Evolutionary conservation across 306 rosid genomes (phyloP), one percentile per base, ranked within the genome.

Genomic region (Castanea crenata): DNA sequence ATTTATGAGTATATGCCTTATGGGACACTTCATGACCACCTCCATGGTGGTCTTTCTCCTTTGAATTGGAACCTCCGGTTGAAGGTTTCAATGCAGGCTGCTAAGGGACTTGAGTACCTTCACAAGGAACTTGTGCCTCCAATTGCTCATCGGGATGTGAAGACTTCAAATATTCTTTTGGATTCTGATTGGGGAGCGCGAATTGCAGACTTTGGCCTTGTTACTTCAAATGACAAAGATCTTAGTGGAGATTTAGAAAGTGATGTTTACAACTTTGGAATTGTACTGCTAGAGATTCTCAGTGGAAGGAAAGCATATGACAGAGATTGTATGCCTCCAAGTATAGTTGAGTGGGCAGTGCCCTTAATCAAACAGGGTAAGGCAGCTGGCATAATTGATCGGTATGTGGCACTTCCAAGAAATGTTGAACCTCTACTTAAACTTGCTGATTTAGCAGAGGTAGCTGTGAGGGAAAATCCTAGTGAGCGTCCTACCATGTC

Each of bases 1-100:
- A 96, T 93, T 41, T 93, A 93, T 25, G 98, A 95, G 84, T 95
- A 86, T 44, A 95, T 95, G 98, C 92, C 97, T 49, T 94, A 89
- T 27, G 98, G 98, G 14, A 95, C 99, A 9, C 99, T 95, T 55
- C 85, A 84, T 32, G 96, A 95, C 46, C 99, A 91, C 71, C 92
- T 95, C 61, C 99, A 95, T 4, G 94, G 99, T 49, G 99, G 99
- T 4, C 91, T 95, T 79, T 91, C 97, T 69, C 93, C 97, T 10
- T 90, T 93, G 29, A 90, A 80, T 73, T 95, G 99, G 99, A 82
- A 65, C 73, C 79, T 93, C 21, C 77, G 99, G 76, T 41, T 95
- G 49, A 90, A 85, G 84, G 90, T 93, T 49, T 81, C 93, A 7
- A 88, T 88, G 92, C 98, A 95, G 74, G 90, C 88, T 20, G 98